Evolutionary conservation across 108 stramenopile species (phyloP).

Genomic region (Seminavis robusta): DNA sequence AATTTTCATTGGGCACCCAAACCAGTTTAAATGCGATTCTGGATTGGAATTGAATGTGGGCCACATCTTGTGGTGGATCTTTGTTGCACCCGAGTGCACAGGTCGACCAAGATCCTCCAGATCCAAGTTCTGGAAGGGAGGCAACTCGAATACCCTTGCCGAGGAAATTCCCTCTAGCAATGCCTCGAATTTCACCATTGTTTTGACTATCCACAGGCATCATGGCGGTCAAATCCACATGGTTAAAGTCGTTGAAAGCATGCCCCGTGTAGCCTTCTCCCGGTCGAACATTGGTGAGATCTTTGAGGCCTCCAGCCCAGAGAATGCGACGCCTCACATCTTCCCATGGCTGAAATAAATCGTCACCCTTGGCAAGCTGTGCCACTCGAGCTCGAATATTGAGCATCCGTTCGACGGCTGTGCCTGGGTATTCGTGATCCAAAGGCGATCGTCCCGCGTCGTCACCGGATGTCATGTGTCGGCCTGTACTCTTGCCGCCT

Average conservation of each 20-base stretch:
- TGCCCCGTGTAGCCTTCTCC: slow-evolving; percentile 92
- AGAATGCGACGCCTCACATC: slow-evolving; percentile 74
- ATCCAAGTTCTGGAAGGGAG: slow-evolving; percentile 76
- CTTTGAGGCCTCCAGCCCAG: slow-evolving; percentile 87
- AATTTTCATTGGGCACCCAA: slow-evolving; percentile 82
- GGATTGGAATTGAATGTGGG: slow-evolving; percentile 85
- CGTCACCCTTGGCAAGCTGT: slow-evolving; percentile 30
- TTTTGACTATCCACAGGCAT: slow-evolving; percentile 67
- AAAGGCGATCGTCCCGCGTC: no score
- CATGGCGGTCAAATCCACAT: slow-evolving; percentile 90
- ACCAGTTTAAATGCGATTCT: slow-evolving; percentile 89
- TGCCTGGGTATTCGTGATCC: slow-evolving; percentile 78
- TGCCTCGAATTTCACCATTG: slow-evolving; percentile 72
- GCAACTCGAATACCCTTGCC: slow-evolving; percentile 84
- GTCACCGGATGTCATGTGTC: no score
- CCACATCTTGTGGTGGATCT: slow-evolving; percentile 87
- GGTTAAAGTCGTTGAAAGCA: slow-evolving; percentile 89
- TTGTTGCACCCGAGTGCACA: slow-evolving; percentile 79
- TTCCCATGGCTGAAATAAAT: slow-evolving; percentile 61
- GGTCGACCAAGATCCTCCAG: slow-evolving; percentile 86
- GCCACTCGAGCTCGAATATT: slow-evolving; percentile 62
- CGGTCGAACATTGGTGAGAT: slow-evolving; percentile 64
- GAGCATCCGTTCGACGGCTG: slow-evolving; percentile 64
- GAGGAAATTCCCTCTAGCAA: slow-evolving; percentile 74
- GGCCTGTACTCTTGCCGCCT: no score